Conservation (phyloP, 345 rosid species). For the Rhodamnia rubescens region DNA sequence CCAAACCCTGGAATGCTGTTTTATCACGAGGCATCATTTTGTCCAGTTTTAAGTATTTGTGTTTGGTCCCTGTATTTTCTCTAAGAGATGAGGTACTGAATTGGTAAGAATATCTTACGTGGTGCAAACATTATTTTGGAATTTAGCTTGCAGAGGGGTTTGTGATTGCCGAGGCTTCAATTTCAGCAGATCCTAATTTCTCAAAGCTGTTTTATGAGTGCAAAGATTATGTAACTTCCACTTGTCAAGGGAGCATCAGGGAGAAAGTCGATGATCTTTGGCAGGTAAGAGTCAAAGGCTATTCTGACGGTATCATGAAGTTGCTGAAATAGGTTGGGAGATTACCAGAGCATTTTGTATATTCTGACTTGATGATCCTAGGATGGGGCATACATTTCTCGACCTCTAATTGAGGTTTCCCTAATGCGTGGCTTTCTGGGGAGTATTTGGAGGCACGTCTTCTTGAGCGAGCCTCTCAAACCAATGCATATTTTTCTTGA, state of each 20-base stretch:
- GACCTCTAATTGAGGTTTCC: neutral
- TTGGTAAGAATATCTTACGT: neutral
- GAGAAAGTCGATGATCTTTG: conserved; percentile 77
- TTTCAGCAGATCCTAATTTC: conserved; percentile 40
- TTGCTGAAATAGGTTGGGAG: neutral
- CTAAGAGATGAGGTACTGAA: neutral
- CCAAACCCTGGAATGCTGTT: neutral
- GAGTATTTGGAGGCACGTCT: neutral
- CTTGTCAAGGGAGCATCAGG: conserved; percentile 51
- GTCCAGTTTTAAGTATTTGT: neutral
- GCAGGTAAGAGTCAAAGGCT: conserved; percentile 36
- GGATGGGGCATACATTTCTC: neutral
- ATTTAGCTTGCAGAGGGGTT: conserved; percentile 66
- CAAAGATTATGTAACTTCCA: conserved; percentile 61
- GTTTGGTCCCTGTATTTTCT: neutral
- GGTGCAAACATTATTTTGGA: neutral
- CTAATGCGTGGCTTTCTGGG: neutral
- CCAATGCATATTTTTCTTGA: neutral
- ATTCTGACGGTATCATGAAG: neutral
- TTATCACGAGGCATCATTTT: neutral
- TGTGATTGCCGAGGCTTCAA: conserved; percentile 47
- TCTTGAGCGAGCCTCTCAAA: neutral
- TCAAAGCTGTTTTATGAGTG: conserved; percentile 69
- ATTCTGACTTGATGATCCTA: neutral
- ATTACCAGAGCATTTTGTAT: neutral